Conservation (phyloP, 2,329 filamentous ascomycete genomes). For the Epichloe glyceriae region DNA sequence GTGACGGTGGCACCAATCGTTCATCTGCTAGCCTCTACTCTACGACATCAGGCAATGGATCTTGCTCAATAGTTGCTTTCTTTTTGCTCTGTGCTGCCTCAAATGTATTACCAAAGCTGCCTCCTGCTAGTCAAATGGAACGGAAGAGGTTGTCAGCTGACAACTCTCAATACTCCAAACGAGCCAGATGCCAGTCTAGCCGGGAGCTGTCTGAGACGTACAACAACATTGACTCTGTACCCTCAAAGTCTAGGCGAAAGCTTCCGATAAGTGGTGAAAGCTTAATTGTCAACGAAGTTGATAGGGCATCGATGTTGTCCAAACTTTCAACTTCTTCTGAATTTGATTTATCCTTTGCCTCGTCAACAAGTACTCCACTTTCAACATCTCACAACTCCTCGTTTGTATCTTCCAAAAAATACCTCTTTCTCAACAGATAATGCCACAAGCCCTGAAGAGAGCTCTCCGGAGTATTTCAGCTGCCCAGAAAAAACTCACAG, state of each 20-base stretch:
- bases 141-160: constrained; percentile 2
- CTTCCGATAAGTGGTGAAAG: neutral
- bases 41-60: neutral
- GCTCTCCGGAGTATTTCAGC: constrained; percentile 9
- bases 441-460: neutral
- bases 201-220: constrained; percentile 5
- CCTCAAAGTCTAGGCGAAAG: neutral
- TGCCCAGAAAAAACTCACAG: constrained; percentile 7
- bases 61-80: neutral
- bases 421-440: constrained; percentile 2
- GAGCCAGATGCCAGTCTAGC: constrained; percentile 4
- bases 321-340: neutral
- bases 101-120: neutral
- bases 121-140: constrained; percentile 1
- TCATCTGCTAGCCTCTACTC: neutral
- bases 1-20: neutral
- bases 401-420: constrained; percentile 1
- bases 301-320: neutral
- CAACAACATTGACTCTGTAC: constrained; percentile 1
- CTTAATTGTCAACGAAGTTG: neutral
- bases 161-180: neutral
- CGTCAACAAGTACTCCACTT: neutral
- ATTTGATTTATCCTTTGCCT: neutral
- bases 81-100: neutral
- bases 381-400: neutral